Evolutionary conservation across 495 filamentous ascomycete genomes (phyloP), one percentile per base, ranked within the genome.

Genomic region (Daldinia concentrica): DNA sequence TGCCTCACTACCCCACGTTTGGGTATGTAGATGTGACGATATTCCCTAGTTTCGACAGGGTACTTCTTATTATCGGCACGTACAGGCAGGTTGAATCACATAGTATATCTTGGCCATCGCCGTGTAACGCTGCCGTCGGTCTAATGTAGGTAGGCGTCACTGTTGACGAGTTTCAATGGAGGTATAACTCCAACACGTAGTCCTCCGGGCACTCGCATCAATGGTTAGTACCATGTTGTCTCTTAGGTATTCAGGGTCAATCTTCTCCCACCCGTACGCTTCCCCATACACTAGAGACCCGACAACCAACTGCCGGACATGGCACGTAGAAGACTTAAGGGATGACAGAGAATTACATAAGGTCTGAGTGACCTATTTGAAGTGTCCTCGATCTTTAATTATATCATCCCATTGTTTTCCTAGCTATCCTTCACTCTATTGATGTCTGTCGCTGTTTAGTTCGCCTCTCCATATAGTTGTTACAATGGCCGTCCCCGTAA

Each of bases 331-430:
- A 5, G 43, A 6, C 22, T n/a, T 27, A 7, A 19, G 19, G 19
- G 64, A 69, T 72, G 68, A 72, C 68, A 36, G 57, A 75, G 30
- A 65, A 66, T 72, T 72, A 72, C 64, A 75, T 75, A 72, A 75
- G 45, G 51, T 34, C 48, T 45, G 1, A 37, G 24, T 19, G 68
- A 43, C 34, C 27, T 55, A n/a, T 14, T 71, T n/a, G 36, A 60
- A 60, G n/a, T 26, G 14, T 22, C 19, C 39, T 55, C 3, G 15
- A 54, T 8, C 19, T 58, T 50, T 30, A 54, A 8, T 17, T 24
- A 8, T 54, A 54, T 54, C 9, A 6, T 22, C 30, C 3, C n/a
- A 12, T 36, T 22, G 2, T 0, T 57, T 36, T 30, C 30, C 19
- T 39, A 17, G 32, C 27, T 55, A 39, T 32, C 22, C 12, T 52